Conservation (phyloP, 768 basidiomycete genomes). For the Cystofilobasidium macerans region DNA sequence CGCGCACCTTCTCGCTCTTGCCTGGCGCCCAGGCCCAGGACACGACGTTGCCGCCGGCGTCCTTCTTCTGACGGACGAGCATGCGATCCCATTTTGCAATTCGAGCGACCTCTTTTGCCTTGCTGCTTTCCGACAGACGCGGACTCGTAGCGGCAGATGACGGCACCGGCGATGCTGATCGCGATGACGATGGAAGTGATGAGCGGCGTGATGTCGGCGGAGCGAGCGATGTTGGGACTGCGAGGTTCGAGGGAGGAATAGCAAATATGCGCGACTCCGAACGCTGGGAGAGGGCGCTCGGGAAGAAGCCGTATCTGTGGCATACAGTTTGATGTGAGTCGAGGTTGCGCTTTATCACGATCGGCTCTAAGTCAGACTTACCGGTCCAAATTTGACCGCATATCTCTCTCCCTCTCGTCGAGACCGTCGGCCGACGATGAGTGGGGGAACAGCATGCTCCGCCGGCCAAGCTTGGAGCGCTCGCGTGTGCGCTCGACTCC, state of each 20-base stretch:
- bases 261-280: conserved; percentile 68
- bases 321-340: background rate
- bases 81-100: conserved; percentile 91
- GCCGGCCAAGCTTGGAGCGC: conserved; percentile 36
- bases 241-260: conserved; percentile 51
- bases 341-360: background rate
- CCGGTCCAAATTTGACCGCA: conserved; percentile 76
- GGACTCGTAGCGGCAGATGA: conserved; percentile 43
- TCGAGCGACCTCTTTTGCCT: conserved; percentile 56
- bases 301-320: conserved; percentile 81
- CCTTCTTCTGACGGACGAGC: conserved; percentile 53
- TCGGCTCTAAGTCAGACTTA: conserved; percentile 39
- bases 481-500: conserved; percentile 83
- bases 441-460: conserved; percentile 36
- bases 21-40: conserved; percentile 57
- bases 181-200: conserved; percentile 11
- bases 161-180: conserved; percentile 39
- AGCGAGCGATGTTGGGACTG: conserved; percentile 47
- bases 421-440: conserved; percentile 48
- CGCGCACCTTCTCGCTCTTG: conserved; percentile 53
- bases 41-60: conserved; percentile 64
- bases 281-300: conserved; percentile 47
- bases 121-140: conserved; percentile 44
- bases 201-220: conserved; percentile 41
- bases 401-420: conserved; percentile 58